These are phyloP conservation scores for Saccharomycopsis olivae DNA, from an alignment of 805 yeast species.

Conservation along the genomic window DNA sequence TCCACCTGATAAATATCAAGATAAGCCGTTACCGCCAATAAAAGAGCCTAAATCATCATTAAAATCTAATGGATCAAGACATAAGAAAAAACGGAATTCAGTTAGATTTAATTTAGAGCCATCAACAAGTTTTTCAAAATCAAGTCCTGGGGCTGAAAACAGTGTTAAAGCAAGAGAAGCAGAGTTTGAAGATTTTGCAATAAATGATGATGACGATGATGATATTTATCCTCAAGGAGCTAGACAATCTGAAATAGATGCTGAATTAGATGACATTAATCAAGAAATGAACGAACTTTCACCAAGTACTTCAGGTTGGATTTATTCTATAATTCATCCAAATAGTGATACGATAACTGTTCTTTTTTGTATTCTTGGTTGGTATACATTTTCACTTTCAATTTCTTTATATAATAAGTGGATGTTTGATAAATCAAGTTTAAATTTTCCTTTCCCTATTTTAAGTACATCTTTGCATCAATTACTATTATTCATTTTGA, in stretches of 20 bases:
- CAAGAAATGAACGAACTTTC: background rate
- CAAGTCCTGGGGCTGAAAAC: background rate
- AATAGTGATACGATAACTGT: constrained; percentile 6
- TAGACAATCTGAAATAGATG: background rate
- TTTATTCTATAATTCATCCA: constrained; percentile 11
- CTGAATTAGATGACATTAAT: background rate
- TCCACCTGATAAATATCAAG: background rate
- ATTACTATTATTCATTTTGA: constrained; percentile 46
- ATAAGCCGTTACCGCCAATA: constrained; percentile 1
- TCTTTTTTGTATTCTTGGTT: constrained; percentile 30
- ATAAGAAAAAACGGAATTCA: constrained; percentile 1
- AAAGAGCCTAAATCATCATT: background rate
- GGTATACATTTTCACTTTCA: constrained; percentile 63
- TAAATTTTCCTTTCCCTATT: constrained; percentile 76
- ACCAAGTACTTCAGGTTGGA: background rate
- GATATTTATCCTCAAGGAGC: background rate
- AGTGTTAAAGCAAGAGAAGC: background rate
- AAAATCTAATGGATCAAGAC: background rate
- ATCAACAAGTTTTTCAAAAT: background rate
- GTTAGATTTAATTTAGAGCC: constrained; percentile 5
- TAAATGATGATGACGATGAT: constrained; percentile 1
- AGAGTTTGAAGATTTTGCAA: constrained; percentile 6
- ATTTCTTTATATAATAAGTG: constrained; percentile 84
- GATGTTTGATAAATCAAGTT: constrained; percentile 79
- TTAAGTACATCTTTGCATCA: constrained; percentile 83